Conservation (phyloP, 176 grass and related monocot species). For the Hsuehochloa calcarea region DNA sequence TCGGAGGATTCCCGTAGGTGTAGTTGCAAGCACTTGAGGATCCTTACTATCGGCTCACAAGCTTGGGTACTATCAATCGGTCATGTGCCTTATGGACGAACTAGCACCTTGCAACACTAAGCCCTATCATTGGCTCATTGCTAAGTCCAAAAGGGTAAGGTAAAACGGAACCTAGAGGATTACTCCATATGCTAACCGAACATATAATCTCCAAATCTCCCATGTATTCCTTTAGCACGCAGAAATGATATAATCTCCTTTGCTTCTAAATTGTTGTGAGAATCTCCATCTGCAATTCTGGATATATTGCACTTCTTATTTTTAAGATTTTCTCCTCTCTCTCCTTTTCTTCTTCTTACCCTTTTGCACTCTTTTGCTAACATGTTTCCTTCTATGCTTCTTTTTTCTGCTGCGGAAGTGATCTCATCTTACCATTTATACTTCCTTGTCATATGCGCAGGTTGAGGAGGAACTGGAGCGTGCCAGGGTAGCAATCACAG, state of each 20-base stretch:
- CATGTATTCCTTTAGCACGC: background rate
- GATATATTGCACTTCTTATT: background rate
- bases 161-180: background rate
- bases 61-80: background rate
- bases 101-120: background rate
- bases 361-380: background rate
- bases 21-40: background rate
- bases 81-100: background rate
- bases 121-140: background rate
- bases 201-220: background rate
- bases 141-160: background rate
- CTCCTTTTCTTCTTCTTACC: background rate
- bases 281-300: background rate
- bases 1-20: background rate
- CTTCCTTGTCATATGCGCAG: constrained; percentile 38
- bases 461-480: constrained; percentile 83
- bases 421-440: constrained; percentile 7
- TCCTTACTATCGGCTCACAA: background rate
- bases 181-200: background rate
- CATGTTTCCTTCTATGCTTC: background rate
- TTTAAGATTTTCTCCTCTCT: background rate
- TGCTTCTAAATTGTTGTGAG: background rate
- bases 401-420: background rate
- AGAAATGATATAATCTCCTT: background rate
- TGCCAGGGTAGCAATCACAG: constrained; percentile 62